phyloP scores from a whole-genome alignment of 106 monocot species.

The Dioscorea zingiberensis region DNA sequence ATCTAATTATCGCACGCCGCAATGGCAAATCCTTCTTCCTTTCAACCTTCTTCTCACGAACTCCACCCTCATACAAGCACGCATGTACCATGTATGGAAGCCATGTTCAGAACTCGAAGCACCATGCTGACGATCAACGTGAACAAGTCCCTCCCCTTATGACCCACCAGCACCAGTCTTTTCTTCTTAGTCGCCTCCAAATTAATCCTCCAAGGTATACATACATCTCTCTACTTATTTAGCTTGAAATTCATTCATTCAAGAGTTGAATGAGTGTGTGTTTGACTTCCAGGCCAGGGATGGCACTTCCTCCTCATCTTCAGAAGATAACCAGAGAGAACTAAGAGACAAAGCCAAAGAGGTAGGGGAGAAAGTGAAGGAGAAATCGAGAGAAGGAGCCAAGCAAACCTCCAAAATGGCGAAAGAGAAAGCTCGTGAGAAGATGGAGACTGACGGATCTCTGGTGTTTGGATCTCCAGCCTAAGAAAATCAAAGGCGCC shows the following conservation, averaged over 20 bases:
- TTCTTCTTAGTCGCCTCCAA: not conserved
- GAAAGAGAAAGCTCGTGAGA: not conserved
- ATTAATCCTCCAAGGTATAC: constrained; percentile 1
- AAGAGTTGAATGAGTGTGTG: not conserved
- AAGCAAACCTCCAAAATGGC: not conserved
- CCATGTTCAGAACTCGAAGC: not conserved
- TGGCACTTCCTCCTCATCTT: no score
- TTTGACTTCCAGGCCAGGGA: no score
- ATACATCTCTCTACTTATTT: not conserved
- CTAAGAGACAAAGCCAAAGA: not conserved
- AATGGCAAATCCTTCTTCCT: not conserved
- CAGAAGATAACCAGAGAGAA: not conserved
- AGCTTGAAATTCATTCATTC: not conserved
- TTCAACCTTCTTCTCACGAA: no score
- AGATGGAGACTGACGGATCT: no score
- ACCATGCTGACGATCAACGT: not conserved
- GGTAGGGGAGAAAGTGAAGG: not conserved
- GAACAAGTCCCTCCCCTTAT: not conserved
- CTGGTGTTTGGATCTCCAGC: no score
- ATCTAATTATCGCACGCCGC: no score
- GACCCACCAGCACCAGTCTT: not conserved
- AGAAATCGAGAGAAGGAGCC: not conserved
- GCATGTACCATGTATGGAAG: not conserved
- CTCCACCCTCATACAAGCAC: no score
- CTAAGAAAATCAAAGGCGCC: no score